Conservation (phyloP, 75 land plant species). For the Chamaecyparis obtusa region DNA sequence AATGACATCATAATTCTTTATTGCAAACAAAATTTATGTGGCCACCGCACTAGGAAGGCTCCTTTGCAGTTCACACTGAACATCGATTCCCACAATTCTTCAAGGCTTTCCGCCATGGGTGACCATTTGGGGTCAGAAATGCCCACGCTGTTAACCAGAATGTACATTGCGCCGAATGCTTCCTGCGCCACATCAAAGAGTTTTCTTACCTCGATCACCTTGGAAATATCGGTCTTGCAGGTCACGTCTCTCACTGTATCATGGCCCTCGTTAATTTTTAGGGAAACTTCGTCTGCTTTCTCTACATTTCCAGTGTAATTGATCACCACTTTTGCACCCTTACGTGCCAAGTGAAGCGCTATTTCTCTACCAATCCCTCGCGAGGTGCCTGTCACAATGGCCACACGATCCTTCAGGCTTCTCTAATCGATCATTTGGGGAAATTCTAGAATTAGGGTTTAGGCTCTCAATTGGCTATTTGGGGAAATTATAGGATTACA, state of each 20-base stretch:
- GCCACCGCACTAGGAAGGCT: conserved; percentile 44
- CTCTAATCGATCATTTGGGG: background rate
- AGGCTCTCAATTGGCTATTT: too few species aligned
- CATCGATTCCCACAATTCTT: conserved; percentile 34
- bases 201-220: too few species aligned
- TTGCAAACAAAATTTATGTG: conserved; percentile 33
- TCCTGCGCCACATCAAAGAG: conserved; percentile 57
- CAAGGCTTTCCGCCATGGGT: conserved; percentile 20
- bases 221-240: too few species aligned
- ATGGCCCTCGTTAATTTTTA: too few species aligned
- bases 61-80: conserved; percentile 44
- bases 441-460: too few species aligned
- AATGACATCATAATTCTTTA: conserved; percentile 24
- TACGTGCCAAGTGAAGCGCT: conserved; percentile 45
- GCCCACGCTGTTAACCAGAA: conserved; percentile 66
- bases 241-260: too few species aligned
- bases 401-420: conserved; percentile 36
- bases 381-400: conserved; percentile 81
- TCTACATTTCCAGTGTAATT: conserved; percentile 19
- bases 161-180: conserved; percentile 41
- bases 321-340: conserved; percentile 11
- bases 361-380: conserved; percentile 74
- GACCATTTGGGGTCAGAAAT: conserved; percentile 27
- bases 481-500: too few species aligned
- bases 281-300: conserved; percentile 39